Percentiles rank a stretch among this genome's conserved stretches.
phyloP scores from a whole-genome alignment of 768 basidiomycete species.

The Amanita molliuscula region DNA sequence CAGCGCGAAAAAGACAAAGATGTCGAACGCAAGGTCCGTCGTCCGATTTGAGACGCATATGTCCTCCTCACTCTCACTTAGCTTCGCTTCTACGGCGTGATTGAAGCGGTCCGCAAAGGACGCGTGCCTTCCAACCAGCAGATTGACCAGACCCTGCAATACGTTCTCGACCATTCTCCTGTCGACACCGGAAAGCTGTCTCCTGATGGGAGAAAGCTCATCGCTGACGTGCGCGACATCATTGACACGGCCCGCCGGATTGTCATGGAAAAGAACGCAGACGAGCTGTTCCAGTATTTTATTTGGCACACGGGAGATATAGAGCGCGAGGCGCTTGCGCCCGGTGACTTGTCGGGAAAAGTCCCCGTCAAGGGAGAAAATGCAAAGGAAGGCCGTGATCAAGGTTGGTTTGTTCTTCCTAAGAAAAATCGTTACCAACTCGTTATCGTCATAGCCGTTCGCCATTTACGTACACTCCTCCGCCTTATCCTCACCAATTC shows the following conservation, averaged over 20 bases:
- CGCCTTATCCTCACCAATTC: conserved; percentile 87
- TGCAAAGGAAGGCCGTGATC: conserved; percentile 43
- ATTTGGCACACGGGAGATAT: conserved; percentile 68
- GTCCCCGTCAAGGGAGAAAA: conserved; percentile 45
- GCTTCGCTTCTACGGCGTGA: conserved; percentile 71
- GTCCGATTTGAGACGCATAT: background rate
- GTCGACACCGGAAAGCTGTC: conserved; percentile 61
- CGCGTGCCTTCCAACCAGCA: conserved; percentile 74
- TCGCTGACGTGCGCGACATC: conserved; percentile 72
- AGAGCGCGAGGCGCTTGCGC: conserved; percentile 15
- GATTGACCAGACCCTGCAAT: conserved; percentile 62
- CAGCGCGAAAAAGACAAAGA: conserved; percentile 55
- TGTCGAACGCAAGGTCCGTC: conserved; percentile 61
- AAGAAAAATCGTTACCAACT: conserved; percentile 2
- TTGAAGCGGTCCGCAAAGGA: conserved; percentile 73
- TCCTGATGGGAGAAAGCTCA: conserved; percentile 63
- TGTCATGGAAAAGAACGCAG: conserved; percentile 76
- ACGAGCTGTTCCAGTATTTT: conserved; percentile 90
- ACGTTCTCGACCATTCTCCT: conserved; percentile 48
- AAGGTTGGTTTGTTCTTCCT: conserved; percentile 32
- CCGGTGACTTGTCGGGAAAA: conserved; percentile 19
- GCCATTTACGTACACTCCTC: conserved; percentile 81
- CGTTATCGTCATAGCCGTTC: conserved; percentile 39
- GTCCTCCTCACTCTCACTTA: conserved; percentile 11
- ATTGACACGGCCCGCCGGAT: conserved; percentile 63